Evolutionary conservation across 768 basidiomycete species (phyloP), one percentile per base, ranked within the genome.

Genomic region (Tulasnella sp.): DNA sequence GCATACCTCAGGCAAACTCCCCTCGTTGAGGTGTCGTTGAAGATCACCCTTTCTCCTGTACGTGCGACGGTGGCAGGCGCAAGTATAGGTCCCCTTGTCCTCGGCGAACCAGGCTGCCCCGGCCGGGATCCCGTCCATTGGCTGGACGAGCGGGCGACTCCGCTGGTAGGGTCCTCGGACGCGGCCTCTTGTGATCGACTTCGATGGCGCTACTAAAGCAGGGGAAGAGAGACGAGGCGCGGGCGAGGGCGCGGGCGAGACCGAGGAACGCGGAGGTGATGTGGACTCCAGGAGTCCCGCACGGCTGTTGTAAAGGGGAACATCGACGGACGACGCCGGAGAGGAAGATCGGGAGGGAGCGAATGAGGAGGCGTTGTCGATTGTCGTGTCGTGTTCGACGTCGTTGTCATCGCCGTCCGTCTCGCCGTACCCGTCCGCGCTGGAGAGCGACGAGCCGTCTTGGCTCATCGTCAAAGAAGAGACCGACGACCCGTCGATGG

Each of bases 1-100:
- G 35, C 69, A 70, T 17, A 32, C 37, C 29, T 70, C 42, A 1
- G 69, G 69, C 12, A 44, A 26, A 26, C 22, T 17, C 17, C 40
- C 40, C 32, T 70, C 69, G 47, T 22, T 5, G 2, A 70, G 36
- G 29, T 70, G 69, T 3, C 69, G 69, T 11, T 52, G 40, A 26
- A 62, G 19, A 32, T 70, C 69, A 7, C 69, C 69, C 22, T 70
- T 70, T 14, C 69, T 41, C 26, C 47, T 29, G 37, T 70, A 70
- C 40, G 59, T 62, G 19, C 47, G n/a, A 47, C 35, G 6, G 36
- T 62, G 59, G 69, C 69, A 70, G 5, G 40, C 42, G 44, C 69
- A 70, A 4, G n/a, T 19, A 36, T 37, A 70, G 12, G 14, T 3
- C 32, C 52, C 6, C 0, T 6, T 35, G 22, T 4, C 52, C 14